Evolutionary conservation across 179 eudicot genomes (phyloP).

Genomic region (Dionaea muscipula): DNA sequence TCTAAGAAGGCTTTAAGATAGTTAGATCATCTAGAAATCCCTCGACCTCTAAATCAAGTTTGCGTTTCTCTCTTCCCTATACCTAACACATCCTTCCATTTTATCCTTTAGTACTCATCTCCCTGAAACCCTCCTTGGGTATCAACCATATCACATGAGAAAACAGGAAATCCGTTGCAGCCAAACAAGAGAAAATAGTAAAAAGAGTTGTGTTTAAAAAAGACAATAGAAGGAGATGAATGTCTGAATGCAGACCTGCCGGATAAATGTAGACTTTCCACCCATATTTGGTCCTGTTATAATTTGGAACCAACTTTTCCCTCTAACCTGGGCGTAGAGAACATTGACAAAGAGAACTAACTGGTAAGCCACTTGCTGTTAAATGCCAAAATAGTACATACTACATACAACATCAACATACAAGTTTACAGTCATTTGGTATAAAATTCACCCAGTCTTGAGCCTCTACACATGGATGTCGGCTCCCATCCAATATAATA

Average conservation of each 20-base stretch:
- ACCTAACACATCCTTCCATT: too few species aligned
- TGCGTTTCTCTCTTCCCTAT: too few species aligned
- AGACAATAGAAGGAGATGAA: too few species aligned
- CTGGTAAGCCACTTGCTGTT: not conserved
- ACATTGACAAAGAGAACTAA: constrained; percentile 5
- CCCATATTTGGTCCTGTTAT: constrained; percentile 99
- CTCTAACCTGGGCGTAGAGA: constrained; percentile 47
- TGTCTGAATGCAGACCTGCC: constrained; percentile 90
- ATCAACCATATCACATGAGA: too few species aligned
- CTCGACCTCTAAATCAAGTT: too few species aligned
- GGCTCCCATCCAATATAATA: constrained; percentile 79
- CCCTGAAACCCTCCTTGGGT: too few species aligned
- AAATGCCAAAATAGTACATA: not conserved
- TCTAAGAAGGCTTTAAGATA: too few species aligned
- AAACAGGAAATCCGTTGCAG: too few species aligned
- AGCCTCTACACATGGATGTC: constrained; percentile 99
- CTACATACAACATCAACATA: constrained; percentile 28
- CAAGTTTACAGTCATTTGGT: constrained; percentile 91
- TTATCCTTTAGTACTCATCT: too few species aligned
- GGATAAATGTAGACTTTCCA: constrained; percentile 88
- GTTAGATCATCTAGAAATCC: too few species aligned
- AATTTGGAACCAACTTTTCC: constrained; percentile 88
- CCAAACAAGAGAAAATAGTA: too few species aligned
- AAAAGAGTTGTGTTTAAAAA: too few species aligned
- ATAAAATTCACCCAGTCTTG: constrained; percentile 99